Conservation (phyloP, 169 alveolate species). For the Cryptosporidium bovis region DNA sequence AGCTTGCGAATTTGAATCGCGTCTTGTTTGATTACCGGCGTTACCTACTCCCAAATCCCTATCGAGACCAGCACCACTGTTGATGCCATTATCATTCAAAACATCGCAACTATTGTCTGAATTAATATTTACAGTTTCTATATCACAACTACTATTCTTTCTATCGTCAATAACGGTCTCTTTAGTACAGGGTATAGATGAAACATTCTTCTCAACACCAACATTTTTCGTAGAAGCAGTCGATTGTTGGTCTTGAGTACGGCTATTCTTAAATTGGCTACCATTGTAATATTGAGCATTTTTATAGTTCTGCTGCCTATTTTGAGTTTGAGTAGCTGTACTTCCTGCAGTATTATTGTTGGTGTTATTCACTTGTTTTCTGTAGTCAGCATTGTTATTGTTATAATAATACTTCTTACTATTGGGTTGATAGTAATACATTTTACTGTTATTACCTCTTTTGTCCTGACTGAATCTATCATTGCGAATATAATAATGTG, state of each 20-base stretch:
- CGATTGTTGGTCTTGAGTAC: too few relatives aligned
- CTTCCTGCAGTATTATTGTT: background rate
- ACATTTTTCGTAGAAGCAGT: too few relatives aligned
- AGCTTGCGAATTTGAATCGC: background rate
- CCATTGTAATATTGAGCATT: too few relatives aligned
- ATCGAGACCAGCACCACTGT: background rate
- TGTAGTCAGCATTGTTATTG: background rate
- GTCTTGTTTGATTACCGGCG: background rate
- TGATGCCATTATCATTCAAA: background rate
- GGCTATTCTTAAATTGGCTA: too few relatives aligned
- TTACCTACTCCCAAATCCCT: background rate
- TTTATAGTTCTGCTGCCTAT: too few relatives aligned
- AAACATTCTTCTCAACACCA: too few relatives aligned
- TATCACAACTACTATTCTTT: too few relatives aligned
- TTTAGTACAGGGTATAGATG: too few relatives aligned
- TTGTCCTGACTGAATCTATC: constrained; percentile 19
- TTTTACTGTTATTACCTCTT: constrained; percentile 3
- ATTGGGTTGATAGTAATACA: constrained; percentile 7
- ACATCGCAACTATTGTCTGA: background rate
- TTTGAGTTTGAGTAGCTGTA: too few relatives aligned
- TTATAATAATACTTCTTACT: constrained; percentile 5
- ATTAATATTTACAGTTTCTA: background rate
- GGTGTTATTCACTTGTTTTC: constrained; percentile 3
- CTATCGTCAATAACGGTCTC: too few relatives aligned
- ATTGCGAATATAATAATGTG: background rate